Conservation (phyloP, 169 alveolate species). For the Plasmodium blacklocki region DNA sequence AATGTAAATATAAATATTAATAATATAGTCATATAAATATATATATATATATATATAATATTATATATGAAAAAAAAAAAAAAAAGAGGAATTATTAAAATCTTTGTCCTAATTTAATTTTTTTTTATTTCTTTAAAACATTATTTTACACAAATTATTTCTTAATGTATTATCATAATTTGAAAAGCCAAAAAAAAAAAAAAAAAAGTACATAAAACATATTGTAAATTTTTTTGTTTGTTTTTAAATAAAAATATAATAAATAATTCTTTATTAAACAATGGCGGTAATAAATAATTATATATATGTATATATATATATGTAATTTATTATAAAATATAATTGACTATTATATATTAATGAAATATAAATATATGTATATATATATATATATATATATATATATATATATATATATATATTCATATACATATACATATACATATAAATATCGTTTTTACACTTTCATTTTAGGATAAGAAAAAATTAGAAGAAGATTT, state of each 20-base stretch:
- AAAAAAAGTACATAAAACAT: neutral
- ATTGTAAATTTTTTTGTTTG: neutral
- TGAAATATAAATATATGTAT: neutral
- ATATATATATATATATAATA: too few relatives aligned
- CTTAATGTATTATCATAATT: too few relatives aligned
- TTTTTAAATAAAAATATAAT: neutral
- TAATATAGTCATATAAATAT: too few relatives aligned
- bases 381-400: too few relatives aligned
- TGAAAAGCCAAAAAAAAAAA: neutral
- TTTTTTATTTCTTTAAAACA: too few relatives aligned
- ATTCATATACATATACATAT: too few relatives aligned
- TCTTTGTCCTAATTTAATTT: too few relatives aligned
- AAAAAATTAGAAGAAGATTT: slow-evolving; percentile 73
- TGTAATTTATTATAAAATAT: neutral
- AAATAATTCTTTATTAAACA: slow-evolving; percentile 6
- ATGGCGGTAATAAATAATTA: slow-evolving; percentile 45
- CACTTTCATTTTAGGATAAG: slow-evolving; percentile 21
- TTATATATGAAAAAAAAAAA: too few relatives aligned
- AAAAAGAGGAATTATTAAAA: too few relatives aligned
- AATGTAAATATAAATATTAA: too few relatives aligned
- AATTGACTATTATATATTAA: slow-evolving; percentile 1
- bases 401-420: slow-evolving; percentile 7
- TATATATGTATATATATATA: neutral
- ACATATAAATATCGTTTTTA: neutral
- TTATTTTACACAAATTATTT: too few relatives aligned